Conservation (phyloP, 257 asterid genomes). For the Nicotiana paniculata region DNA sequence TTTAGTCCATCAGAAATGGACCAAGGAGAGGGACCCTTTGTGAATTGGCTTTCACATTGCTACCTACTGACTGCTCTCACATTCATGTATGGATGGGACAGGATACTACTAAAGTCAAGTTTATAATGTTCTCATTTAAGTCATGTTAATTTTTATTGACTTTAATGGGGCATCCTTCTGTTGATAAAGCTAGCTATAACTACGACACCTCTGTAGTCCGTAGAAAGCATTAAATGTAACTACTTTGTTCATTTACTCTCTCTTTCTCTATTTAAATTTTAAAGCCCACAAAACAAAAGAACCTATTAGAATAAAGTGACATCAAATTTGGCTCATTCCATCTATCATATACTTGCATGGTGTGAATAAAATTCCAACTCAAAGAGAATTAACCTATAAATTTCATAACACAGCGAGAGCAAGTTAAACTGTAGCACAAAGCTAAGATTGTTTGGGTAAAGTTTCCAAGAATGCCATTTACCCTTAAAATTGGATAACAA, state of each 20-base stretch:
- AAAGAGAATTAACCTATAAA: too few relatives aligned
- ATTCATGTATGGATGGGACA: background rate
- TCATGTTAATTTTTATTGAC: background rate
- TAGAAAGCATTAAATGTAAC: background rate
- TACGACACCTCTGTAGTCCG: background rate
- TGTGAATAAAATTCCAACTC: too few relatives aligned
- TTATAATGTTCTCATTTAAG: background rate
- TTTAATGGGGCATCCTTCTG: background rate
- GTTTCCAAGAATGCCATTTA: background rate
- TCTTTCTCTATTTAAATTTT: too few relatives aligned
- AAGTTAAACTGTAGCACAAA: background rate
- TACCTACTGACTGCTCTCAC: background rate
- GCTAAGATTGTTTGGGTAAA: background rate
- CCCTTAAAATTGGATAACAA: too few relatives aligned
- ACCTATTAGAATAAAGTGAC: too few relatives aligned
- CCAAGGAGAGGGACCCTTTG: background rate
- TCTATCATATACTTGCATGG: too few relatives aligned
- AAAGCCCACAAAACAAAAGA: too few relatives aligned
- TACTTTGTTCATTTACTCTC: background rate
- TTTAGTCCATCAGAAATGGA: background rate
- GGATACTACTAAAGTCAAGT: background rate
- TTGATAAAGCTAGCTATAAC: background rate
- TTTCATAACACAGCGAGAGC: background rate
- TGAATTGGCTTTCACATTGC: background rate
- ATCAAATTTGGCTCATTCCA: too few relatives aligned